Base-by-base conservation (phyloP, 2,329 filamentous ascomycete species). In the Sporothrix inflata region DNA sequence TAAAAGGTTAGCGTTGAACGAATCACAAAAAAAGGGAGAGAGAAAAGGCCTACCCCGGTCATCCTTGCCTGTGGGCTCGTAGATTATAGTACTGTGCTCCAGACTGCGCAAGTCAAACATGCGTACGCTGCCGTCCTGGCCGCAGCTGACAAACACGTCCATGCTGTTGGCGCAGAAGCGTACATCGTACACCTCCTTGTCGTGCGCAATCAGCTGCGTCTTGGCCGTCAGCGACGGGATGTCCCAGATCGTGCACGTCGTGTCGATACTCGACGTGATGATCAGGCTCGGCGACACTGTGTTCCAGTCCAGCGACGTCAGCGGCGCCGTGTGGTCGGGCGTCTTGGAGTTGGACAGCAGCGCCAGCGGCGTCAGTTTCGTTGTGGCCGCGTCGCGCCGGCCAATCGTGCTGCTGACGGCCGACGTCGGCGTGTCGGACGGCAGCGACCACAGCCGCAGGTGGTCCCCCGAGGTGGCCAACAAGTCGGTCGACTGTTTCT, bases 231-330 rank as follows among this genome's bases (percentile, higher is more conserved):
- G 85, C 0, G 96, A 98, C 3, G 96, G 96, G 71, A 99, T 99
- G 80, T 99, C 96, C 96, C 96, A 99, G 76, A 99, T 99, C 4
- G 96, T 99, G 83, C 96, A 99, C 6, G 96, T 99, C 1, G 96
- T 99, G 79, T 99, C 96, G 78, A 99, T 99, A 80, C 94, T 98
- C 3, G 94, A 98, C 0, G 96, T 99, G 78, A 99, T 99, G 79
- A 99, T 99, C 70, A 99, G 85, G 80, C 95, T 98, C 0, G 96
- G 96, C 30, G 94, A 97, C 69, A 99, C 91, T 1, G 93, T 97
- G 79, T 99, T 99, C 96, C 96, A 99, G 80, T 99, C 96, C 63
- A 99, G 86, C 19, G 94, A 98, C 1, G 96, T 99, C 73, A 99
- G 89, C 24, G 96, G 96, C 16, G 96, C 96, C 5, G 96, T 99